Percentiles rank a stretch among this genome's conserved stretches.
Evolutionary conservation across 2,329 filamentous ascomycete species (phyloP).

Genomic region (Penicillium expansum): DNA sequence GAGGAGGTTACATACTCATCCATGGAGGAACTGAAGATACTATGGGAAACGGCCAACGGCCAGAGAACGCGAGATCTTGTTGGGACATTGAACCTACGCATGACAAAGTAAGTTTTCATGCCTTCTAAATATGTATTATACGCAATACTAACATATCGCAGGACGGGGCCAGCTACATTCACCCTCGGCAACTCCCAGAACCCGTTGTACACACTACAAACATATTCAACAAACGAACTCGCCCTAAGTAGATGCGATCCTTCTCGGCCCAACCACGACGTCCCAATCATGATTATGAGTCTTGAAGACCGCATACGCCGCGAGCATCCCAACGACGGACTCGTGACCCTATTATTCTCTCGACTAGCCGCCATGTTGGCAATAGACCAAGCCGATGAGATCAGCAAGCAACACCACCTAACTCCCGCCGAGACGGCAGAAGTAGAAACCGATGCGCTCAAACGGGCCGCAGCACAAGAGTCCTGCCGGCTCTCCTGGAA

Average conservation of each 20-base stretch:
- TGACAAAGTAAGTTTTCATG: slow-evolving; percentile 38
- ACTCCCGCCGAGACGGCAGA: slow-evolving; percentile 42
- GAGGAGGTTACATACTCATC: slow-evolving; percentile 39
- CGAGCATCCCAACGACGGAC: slow-evolving; percentile 41
- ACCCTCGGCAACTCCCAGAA: slow-evolving; percentile 41
- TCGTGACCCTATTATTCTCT: slow-evolving; percentile 48
- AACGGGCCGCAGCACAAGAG: slow-evolving; percentile 45
- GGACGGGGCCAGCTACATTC: slow-evolving; percentile 43
- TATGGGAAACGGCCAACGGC: slow-evolving; percentile 50
- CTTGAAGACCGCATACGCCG: slow-evolving; percentile 41
- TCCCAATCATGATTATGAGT: slow-evolving; percentile 45
- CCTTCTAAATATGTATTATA: background rate
- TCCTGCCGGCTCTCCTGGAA: slow-evolving; percentile 49
- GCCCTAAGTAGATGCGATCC: slow-evolving; percentile 44
- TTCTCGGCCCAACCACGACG: slow-evolving; percentile 37
- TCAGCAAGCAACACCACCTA: slow-evolving; percentile 42
- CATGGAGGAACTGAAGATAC: slow-evolving; percentile 36
- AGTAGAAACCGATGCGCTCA: slow-evolving; percentile 45
- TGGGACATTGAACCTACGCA: slow-evolving; percentile 40
- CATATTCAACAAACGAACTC: slow-evolving; percentile 43
- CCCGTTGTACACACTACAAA: slow-evolving; percentile 48
- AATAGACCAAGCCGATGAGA: slow-evolving; percentile 45
- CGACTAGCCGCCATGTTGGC: slow-evolving; percentile 50
- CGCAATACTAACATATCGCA: slow-evolving; percentile 15
- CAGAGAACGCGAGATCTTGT: slow-evolving; percentile 35